Percentiles rank a stretch among this genome's conserved stretches.
These are phyloP conservation scores for Phytophthora tubulina DNA, from an alignment of 352 stramenopile species.

Conservation along the genomic window DNA sequence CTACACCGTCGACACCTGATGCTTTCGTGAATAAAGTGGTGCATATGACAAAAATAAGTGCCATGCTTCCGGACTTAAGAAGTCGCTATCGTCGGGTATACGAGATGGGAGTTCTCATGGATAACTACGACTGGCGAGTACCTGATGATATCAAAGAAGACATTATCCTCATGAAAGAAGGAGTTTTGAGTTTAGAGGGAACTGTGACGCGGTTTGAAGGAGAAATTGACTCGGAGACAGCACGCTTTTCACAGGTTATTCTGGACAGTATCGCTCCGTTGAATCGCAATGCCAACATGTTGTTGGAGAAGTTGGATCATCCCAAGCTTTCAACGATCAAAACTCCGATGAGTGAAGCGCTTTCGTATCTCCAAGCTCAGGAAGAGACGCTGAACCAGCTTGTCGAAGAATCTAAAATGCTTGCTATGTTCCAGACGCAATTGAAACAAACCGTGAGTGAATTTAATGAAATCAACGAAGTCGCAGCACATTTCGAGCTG, in stretches of 20 bases:
- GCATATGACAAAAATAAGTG: slow-evolving; percentile 83
- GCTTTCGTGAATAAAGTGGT: slow-evolving; percentile 91
- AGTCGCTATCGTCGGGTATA: slow-evolving; percentile 79
- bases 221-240: slow-evolving; percentile 92
- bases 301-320: slow-evolving; percentile 89
- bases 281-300: slow-evolving; percentile 68
- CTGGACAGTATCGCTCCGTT: slow-evolving; percentile 87
- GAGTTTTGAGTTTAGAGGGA: slow-evolving; percentile 90
- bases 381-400: slow-evolving; percentile 78
- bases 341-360: slow-evolving; percentile 76
- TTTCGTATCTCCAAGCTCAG: slow-evolving; percentile 79
- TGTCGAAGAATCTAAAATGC: slow-evolving; percentile 83
- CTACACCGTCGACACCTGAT: slow-evolving; percentile 67
- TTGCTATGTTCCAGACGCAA: slow-evolving; percentile 91
- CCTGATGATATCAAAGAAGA: slow-evolving; percentile 94
- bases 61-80: slow-evolving; percentile 76
- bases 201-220: slow-evolving; percentile 91
- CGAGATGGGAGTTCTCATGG: slow-evolving; percentile 92
- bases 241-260: slow-evolving; percentile 92
- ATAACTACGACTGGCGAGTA: slow-evolving; percentile 92
- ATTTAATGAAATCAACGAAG: slow-evolving; percentile 91
- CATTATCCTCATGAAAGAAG: slow-evolving; percentile 95
- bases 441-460: slow-evolving; percentile 91
- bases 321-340: slow-evolving; percentile 81
- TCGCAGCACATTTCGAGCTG: slow-evolving; percentile 85